Conservation (phyloP, 495 filamentous ascomycete species). For the Neurospora sp. region DNA sequence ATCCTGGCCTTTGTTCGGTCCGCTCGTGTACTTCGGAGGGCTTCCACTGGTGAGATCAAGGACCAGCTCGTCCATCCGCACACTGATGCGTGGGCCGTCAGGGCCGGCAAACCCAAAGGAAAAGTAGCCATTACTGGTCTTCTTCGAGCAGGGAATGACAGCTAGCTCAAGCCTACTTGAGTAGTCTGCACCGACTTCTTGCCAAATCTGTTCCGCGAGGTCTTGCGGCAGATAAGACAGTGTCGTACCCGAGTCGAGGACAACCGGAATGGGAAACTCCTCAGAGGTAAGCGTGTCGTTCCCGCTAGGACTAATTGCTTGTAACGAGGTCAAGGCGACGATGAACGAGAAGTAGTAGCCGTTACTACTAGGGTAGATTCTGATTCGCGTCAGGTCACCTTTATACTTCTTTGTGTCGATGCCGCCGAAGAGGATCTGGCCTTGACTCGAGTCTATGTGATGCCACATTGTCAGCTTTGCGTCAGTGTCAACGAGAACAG, state of each 20-base stretch:
- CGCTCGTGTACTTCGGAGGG: conserved; percentile 33
- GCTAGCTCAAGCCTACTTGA: conserved; percentile 36
- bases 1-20: conserved; percentile 42
- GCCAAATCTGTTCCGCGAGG: conserved; percentile 54
- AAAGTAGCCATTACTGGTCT: conserved; percentile 50
- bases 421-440: conserved; percentile 68
- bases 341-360: conserved; percentile 50
- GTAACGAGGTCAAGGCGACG: conserved; percentile 57
- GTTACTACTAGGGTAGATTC: conserved; percentile 40
- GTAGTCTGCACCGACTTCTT: conserved; percentile 56
- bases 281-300: conserved; percentile 40
- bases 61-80: conserved; percentile 69
- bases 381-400: conserved; percentile 62
- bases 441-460: conserved; percentile 26
- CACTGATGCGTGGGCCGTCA: conserved; percentile 52
- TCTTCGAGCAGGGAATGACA: conserved; percentile 62
- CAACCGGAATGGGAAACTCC: conserved; percentile 50
- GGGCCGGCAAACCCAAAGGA: conserved; percentile 64
- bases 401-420: conserved; percentile 80
- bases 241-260: conserved; percentile 86
- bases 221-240: conserved; percentile 74
- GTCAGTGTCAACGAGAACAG: background rate
- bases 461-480: background rate
- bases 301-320: conserved; percentile 35
- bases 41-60: conserved; percentile 44